phyloP scores from a whole-genome alignment of 495 filamentous ascomycete species.

The Podospora pseudocomata region DNA sequence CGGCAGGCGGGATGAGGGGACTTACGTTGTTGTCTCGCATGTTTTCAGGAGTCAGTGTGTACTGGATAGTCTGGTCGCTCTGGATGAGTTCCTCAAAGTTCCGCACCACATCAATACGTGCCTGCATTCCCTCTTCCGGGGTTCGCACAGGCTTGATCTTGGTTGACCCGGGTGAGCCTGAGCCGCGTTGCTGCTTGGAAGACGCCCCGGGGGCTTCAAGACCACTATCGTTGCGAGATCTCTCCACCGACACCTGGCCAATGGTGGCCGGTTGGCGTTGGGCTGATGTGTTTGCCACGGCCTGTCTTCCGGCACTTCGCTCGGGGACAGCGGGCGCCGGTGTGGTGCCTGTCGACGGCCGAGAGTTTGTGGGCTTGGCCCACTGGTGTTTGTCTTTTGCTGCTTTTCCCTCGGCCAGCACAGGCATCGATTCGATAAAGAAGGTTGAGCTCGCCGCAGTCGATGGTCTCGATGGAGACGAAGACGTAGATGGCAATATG shows the following conservation, averaged over 20 bases:
- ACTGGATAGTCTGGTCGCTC: constrained; percentile 88
- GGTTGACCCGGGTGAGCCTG: constrained; percentile 40
- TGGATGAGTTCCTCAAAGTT: constrained; percentile 85
- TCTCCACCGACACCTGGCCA: constrained; percentile 33
- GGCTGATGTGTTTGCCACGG: constrained; percentile 22
- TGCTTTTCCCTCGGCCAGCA: constrained; percentile 27
- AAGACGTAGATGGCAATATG: constrained; percentile 28
- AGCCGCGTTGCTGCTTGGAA: constrained; percentile 30
- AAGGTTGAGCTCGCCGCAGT: constrained; percentile 22
- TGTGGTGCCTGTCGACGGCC: constrained; percentile 14
- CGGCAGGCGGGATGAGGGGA: background rate
- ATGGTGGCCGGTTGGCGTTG: constrained; percentile 31
- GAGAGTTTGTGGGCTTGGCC: constrained; percentile 3
- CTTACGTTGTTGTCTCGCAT: constrained; percentile 83
- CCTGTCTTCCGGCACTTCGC: constrained; percentile 35
- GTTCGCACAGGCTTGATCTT: constrained; percentile 46
- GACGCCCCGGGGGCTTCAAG: constrained; percentile 16
- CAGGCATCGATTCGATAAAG: constrained; percentile 29
- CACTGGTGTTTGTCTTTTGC: constrained; percentile 12
- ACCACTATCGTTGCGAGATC: constrained; percentile 22
- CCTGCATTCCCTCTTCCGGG: constrained; percentile 49
- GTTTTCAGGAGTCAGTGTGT: constrained; percentile 83
- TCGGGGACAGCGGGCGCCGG: constrained; percentile 39
- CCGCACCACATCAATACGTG: constrained; percentile 40
- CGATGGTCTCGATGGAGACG: constrained; percentile 6